phyloP scores from a whole-genome alignment of 768 basidiomycete species.

The Steccherinum ochraceum region DNA sequence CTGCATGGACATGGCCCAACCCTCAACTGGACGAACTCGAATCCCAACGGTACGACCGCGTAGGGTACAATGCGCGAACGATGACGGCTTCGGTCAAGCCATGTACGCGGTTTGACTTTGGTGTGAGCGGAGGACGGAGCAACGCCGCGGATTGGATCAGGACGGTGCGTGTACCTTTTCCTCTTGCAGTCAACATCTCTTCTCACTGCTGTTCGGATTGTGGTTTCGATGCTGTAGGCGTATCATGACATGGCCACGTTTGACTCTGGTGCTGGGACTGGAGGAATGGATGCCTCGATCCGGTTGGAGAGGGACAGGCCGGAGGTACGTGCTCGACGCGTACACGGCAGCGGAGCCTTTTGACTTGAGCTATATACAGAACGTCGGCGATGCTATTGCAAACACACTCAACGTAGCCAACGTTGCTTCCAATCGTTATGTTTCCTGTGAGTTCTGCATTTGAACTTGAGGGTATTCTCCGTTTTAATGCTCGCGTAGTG shows the following conservation, averaged over 20 bases:
- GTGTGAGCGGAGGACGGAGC: not conserved
- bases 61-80: not conserved
- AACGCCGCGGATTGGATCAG: conserved; percentile 3
- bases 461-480: not conserved
- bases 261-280: conserved; percentile 37
- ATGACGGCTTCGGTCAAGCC: not conserved
- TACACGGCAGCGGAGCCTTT: not conserved
- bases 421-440: conserved; percentile 35
- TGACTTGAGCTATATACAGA: conserved; percentile 23
- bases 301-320: conserved; percentile 37
- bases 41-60: not conserved
- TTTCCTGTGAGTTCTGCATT: conserved; percentile 37
- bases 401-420: conserved; percentile 37
- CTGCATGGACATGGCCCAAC: conserved; percentile 1
- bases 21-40: conserved; percentile 1
- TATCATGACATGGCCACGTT: conserved; percentile 48
- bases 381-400: conserved; percentile 41
- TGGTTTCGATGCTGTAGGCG: no score
- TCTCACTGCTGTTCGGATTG: no score
- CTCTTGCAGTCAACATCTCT: not conserved
- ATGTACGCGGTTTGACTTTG: not conserved
- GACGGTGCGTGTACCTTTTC: not conserved
- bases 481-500: conserved; percentile 1
- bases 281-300: conserved; percentile 46
- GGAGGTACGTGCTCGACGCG: conserved; percentile 27